phyloP scores from a whole-genome alignment of 352 stramenopile genomes.

The Phytophthora colocasiae region DNA sequence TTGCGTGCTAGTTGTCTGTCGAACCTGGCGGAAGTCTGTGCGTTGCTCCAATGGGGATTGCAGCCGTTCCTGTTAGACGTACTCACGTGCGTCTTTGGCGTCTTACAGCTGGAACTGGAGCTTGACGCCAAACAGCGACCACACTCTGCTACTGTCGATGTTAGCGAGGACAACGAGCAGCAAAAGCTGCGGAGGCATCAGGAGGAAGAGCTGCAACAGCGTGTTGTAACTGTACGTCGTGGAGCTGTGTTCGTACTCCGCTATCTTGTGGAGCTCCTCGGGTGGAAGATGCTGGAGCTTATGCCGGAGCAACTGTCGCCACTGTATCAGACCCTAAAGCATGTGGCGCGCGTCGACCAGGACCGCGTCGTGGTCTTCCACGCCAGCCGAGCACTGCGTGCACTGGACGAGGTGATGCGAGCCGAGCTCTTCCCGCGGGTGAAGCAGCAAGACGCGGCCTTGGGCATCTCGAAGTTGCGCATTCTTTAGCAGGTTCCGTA shows the following conservation, averaged over 20 bases:
- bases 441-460: conserved; percentile 42
- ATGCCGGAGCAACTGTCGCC: conserved; percentile 74
- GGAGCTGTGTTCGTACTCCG: conserved; percentile 82
- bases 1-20: conserved; percentile 86
- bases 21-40: conserved; percentile 88
- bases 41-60: conserved; percentile 74
- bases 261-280: conserved; percentile 79
- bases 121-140: conserved; percentile 16
- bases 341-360: conserved; percentile 63
- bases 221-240: conserved; percentile 69
- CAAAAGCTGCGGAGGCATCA: conserved; percentile 19
- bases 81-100: conserved; percentile 81
- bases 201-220: conserved; percentile 35
- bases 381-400: conserved; percentile 53
- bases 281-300: conserved; percentile 78
- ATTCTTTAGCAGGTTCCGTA: conserved; percentile 44
- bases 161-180: conserved; percentile 19
- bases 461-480: conserved; percentile 55
- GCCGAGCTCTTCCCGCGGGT: conserved; percentile 69
- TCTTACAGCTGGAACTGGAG: conserved; percentile 78
- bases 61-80: conserved; percentile 78
- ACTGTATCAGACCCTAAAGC: conserved; percentile 83
- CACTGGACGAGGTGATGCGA: conserved; percentile 75
- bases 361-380: conserved; percentile 80
- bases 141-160: conserved; percentile 6